Evolutionary conservation across 441 rosid genomes (phyloP).

Genomic region (Gossypium davidsonii): DNA sequence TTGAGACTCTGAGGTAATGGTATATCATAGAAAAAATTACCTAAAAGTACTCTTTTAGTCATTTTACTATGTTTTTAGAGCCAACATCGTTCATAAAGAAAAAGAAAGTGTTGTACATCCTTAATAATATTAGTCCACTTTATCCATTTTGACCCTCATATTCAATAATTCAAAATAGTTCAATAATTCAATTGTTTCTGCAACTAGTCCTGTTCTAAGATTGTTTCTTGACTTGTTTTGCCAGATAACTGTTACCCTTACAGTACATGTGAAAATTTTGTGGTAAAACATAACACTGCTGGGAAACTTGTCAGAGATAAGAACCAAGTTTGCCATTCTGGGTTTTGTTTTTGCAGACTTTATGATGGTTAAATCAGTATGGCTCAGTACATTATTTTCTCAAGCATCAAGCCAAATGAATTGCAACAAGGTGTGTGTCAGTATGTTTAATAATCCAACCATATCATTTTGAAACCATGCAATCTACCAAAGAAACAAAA

Average conservation of each 20-base stretch:
- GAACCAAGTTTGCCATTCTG: no score
- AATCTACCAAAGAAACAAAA: no score
- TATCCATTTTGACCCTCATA: slow-evolving; percentile 1
- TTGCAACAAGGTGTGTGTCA: no score
- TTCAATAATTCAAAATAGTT: background rate
- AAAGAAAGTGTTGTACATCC: no score
- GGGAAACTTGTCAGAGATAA: background rate
- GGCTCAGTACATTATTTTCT: background rate
- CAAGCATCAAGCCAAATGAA: no score
- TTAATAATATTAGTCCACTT: slow-evolving; percentile 13
- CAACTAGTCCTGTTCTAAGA: background rate
- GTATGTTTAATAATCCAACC: no score
- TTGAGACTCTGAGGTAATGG: slow-evolving; percentile 18
- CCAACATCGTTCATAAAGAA: no score
- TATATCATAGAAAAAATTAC: no score
- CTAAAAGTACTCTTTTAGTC: no score
- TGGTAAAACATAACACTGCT: background rate
- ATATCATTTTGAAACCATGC: no score
- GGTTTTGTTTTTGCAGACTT: background rate
- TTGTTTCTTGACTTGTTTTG: background rate
- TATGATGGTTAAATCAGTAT: background rate
- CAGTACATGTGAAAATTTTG: background rate
- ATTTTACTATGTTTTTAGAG: no score
- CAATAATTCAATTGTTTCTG: background rate
- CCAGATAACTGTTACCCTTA: background rate